Base-by-base conservation (phyloP, 176 grass and related monocot species). In the Oryza punctata region DNA sequence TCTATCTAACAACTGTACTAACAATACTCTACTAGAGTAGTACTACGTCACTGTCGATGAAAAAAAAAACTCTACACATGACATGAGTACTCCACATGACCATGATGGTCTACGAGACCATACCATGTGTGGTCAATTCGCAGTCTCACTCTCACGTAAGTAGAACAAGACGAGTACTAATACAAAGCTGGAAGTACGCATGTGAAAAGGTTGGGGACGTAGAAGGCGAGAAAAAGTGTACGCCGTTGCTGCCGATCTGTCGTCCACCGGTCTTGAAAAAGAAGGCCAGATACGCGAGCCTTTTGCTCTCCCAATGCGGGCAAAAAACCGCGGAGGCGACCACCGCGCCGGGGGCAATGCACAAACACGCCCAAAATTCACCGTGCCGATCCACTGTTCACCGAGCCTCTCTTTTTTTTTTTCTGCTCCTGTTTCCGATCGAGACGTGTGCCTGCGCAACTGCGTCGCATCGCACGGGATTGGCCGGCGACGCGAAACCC, bases 231-330 rank as follows among this genome's bases (percentile, higher is more conserved):
- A 40, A 10, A 10, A 10, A 37, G 25, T 18, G 33, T 52, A 12
- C 21, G 54, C 9, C 50, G 54, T 38, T 13, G 61, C 27, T 16
- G 61, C 43, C 28, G 70, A 76, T 75, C 54, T 71, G 37, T 38
- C 37, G 75, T 16, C 59, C 14, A 15, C 44, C 6, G 24, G 19
- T 61, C 19, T 61, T 37, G 32, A 57, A 26, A 33, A 67, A 6
- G 35, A 69, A 69, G 11, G 33, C 33, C 40, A 47, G 40, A 10
- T 35, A 33, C 21, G 18, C 3, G 12, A 7, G 6, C 82, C 69
- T 88, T 84, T 21, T 12, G 81, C 35, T 21, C 33, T 21, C 26
- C 76, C 76, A 21, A 88, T 63, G 45, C 46, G 2, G 21, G 4
- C 15, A 15, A 21, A 32, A 32, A 54, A 7, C 50, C 18, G 54